These are phyloP conservation scores for Otatea glauca DNA, from an alignment of 176 grass and related monocot genomes.

Conservation along the genomic window DNA sequence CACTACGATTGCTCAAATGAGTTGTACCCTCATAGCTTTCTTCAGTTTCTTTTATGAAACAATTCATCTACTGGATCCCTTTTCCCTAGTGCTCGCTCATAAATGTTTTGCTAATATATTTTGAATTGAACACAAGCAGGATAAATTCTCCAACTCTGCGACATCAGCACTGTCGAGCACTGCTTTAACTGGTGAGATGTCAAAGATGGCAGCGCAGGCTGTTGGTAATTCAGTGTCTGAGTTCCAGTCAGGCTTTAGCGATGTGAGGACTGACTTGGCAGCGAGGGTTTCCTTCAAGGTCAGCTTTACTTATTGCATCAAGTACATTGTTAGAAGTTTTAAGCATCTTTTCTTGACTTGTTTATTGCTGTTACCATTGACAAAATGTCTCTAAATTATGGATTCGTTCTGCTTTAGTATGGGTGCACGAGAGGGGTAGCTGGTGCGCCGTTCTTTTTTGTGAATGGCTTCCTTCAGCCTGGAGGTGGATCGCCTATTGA, in stretches of 20 bases:
- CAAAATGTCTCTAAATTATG: not conserved
- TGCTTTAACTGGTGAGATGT: slow-evolving; percentile 56
- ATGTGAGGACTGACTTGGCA: slow-evolving; percentile 60
- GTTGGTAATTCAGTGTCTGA: slow-evolving; percentile 67
- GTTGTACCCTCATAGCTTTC: not conserved
- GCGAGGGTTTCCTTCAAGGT: slow-evolving; percentile 89
- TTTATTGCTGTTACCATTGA: not conserved
- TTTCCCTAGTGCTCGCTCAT: not conserved
- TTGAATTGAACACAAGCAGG: slow-evolving; percentile 50
- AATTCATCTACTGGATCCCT: not conserved
- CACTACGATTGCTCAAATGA: not conserved
- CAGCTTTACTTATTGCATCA: not conserved
- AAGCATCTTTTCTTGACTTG: not conserved
- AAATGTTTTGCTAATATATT: not conserved
- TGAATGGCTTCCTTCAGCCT: slow-evolving; percentile 86
- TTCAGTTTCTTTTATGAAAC: not conserved
- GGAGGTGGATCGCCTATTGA: slow-evolving; percentile 72
- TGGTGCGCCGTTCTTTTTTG: slow-evolving; percentile 85
- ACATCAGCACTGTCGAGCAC: slow-evolving; percentile 57
- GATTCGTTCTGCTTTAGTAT: slow-evolving; percentile 55
- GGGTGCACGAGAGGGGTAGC: slow-evolving; percentile 82
- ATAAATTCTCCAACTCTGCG: slow-evolving; percentile 65
- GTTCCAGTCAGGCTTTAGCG: slow-evolving; percentile 74
- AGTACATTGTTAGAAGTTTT: not conserved
- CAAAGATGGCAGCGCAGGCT: slow-evolving; percentile 47